A percentile compares a stretch with the other conserved stretches of the same genome.
Evolutionary conservation across 495 filamentous ascomycete genomes (phyloP).

Genomic region (Hypoxylon subgilvum): DNA sequence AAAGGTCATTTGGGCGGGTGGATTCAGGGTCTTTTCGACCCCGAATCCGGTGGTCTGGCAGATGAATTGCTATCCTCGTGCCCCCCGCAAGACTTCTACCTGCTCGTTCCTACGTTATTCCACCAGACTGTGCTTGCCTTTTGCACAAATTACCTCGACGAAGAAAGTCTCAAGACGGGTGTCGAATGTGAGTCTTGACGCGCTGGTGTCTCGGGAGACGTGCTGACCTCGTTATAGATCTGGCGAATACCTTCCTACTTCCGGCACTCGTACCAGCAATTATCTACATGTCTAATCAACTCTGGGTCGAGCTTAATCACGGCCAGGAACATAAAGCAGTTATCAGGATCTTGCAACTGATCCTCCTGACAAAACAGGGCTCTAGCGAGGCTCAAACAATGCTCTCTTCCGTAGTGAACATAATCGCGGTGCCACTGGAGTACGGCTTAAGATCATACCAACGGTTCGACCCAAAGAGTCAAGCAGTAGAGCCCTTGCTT

Average conservation of each 20-base stretch:
- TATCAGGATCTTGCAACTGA: slow-evolving; percentile 75
- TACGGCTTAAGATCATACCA: slow-evolving; percentile 76
- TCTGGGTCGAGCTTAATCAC: slow-evolving; percentile 65
- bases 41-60: slow-evolving; percentile 70
- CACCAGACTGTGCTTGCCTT: slow-evolving; percentile 81
- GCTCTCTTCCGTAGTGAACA: slow-evolving; percentile 81
- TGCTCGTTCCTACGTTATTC: slow-evolving; percentile 88
- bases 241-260: slow-evolving; percentile 87
- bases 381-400: slow-evolving; percentile 81
- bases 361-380: slow-evolving; percentile 76
- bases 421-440: slow-evolving; percentile 78
- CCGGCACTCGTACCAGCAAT: slow-evolving; percentile 85
- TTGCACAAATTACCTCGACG: slow-evolving; percentile 68
- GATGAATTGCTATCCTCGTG: slow-evolving; percentile 93
- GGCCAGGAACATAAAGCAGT: slow-evolving; percentile 61
- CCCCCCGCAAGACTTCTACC: slow-evolving; percentile 91
- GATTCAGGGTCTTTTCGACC: slow-evolving; percentile 87
- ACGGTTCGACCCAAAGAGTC: slow-evolving; percentile 67
- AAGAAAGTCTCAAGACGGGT: slow-evolving; percentile 84
- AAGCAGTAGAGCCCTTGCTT: slow-evolving; percentile 75
- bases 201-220: background rate
- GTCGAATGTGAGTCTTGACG: slow-evolving; percentile 73
- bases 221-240: slow-evolving; percentile 55
- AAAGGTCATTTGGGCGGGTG: slow-evolving; percentile 79
- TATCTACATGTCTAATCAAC: slow-evolving; percentile 77